Evolutionary conservation across 1,139 yeast species (phyloP), one percentile per base, ranked within the genome.

Genomic region (Candida mesenterica): DNA sequence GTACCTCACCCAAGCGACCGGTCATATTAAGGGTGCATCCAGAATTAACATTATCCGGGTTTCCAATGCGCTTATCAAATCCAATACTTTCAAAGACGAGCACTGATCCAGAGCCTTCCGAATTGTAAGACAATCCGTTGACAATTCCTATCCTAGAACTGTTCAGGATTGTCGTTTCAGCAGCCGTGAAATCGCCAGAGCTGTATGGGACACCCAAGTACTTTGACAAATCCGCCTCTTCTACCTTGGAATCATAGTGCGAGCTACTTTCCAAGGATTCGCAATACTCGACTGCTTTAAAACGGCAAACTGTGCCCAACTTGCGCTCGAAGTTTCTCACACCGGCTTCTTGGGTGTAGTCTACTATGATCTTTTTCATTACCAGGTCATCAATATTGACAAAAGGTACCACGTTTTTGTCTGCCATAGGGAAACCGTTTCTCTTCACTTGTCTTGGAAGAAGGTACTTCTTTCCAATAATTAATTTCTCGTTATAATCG

Each of bases 61-160:
- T 47, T 7, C 50, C 50, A 25, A 46, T 31, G 17, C 52, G 36
- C 28, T 44, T 46, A 24, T 45, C 48, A 48, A 83, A 76, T 10
- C 84, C 79, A 31, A 87, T 77, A 48, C 90, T 79, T 57, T 89
- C 96, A 58, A 89, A 85, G 15, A 82, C 78, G 36, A 89, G 66
- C 1, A 86, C 79, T 1, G 95, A 84, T 0, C 97, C 97, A 12
- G 86, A 79, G 1, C 96, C 97, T 49, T 86, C 87, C 2, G 90
- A 80, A 62, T 85, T 87, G 57, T 88, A 89, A 1, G 96, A 88
- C 37, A 89, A 66, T 0, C 97, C 97, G 56, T 88, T 87, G n/a
- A 88, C 96, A 9, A 87, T 77, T 1, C 97, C 97, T 44, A 48
- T 42, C 15, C 49, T 41, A 2, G 49, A 36, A 9, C 39, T 41